These are phyloP conservation scores for Plasmodium reichenowi DNA, from an alignment of 169 alveolate species.

Conservation along the genomic window DNA sequence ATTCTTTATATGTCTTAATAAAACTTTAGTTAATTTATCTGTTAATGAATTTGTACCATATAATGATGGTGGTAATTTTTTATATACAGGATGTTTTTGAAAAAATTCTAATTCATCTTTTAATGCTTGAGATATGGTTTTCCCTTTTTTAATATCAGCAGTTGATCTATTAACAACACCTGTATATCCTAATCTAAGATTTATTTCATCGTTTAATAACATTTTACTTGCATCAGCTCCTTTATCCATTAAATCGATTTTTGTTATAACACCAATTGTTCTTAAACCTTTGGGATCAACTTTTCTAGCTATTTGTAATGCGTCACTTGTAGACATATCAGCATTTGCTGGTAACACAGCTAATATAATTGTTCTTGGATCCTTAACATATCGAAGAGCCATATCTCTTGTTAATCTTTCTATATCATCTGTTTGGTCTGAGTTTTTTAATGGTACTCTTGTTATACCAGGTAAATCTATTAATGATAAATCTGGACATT, in stretches of 20 bases:
- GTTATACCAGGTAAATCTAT: conserved; percentile 99
- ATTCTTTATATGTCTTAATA: conserved; percentile 95
- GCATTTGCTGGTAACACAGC: conserved; percentile 98
- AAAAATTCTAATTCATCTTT: conserved; percentile 94
- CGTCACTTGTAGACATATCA: conserved; percentile 98
- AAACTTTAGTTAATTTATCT: conserved; percentile 95
- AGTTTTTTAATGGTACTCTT: conserved; percentile 95
- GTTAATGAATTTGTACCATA: conserved; percentile 97
- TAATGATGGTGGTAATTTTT: conserved; percentile 92
- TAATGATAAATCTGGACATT: conserved; percentile 97
- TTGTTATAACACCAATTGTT: conserved; percentile 96
- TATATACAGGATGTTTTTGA: conserved; percentile 94
- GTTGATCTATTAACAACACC: conserved; percentile 96
- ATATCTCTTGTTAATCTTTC: conserved; percentile 95
- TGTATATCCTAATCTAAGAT: conserved; percentile 96
- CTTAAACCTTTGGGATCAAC: conserved; percentile 97
- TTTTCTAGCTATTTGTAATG: conserved; percentile 95
- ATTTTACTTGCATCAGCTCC: conserved; percentile 98
- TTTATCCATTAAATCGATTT: conserved; percentile 98
- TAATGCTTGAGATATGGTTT: conserved; percentile 91
- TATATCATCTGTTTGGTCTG: conserved; percentile 96
- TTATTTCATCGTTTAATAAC: conserved; percentile 96
- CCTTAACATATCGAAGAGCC: conserved; percentile 94
- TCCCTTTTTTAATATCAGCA: conserved; percentile 93
- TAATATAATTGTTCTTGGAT: conserved; percentile 96